phyloP scores from a whole-genome alignment of 805 yeast species.

The Saturnispora diversa region DNA sequence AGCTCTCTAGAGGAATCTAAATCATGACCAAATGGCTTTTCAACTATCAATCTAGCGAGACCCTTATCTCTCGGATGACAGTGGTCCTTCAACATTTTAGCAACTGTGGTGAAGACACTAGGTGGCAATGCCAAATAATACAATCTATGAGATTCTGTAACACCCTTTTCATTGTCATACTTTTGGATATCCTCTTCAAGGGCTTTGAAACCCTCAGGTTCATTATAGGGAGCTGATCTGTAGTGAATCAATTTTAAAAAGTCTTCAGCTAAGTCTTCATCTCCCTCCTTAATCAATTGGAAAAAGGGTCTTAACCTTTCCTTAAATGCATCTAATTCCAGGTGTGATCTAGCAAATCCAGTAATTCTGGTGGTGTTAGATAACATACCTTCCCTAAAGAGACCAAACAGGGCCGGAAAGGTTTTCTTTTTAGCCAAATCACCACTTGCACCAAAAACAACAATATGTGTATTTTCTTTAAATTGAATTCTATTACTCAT shows the following conservation, averaged over 20 bases:
- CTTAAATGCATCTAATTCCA: constrained; percentile 60
- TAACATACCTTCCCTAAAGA: constrained; percentile 67
- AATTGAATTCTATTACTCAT: constrained; percentile 31
- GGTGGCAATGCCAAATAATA: constrained; percentile 96
- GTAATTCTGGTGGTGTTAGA: constrained; percentile 64
- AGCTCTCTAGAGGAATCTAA: constrained; percentile 68
- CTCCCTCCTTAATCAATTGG: constrained; percentile 30
- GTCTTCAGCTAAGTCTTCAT: constrained; percentile 35
- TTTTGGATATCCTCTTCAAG: constrained; percentile 48
- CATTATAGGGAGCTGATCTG: constrained; percentile 72
- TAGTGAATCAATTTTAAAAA: constrained; percentile 64
- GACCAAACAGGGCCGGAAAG: constrained; percentile 77
- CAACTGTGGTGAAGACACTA: constrained; percentile 75
- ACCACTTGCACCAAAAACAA: constrained; percentile 92
- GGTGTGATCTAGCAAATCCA: constrained; percentile 86
- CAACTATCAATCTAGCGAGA: constrained; percentile 74
- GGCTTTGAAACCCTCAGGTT: constrained; percentile 59
- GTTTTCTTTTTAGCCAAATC: constrained; percentile 94
- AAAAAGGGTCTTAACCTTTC: constrained; percentile 58
- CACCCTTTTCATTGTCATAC: constrained; percentile 45
- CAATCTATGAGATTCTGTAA: constrained; percentile 59
- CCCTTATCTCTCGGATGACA: constrained; percentile 61
- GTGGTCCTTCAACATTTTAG: constrained; percentile 58
- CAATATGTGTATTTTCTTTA: constrained; percentile 60
- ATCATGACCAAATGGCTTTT: constrained; percentile 96